Evolutionary conservation across 345 rosid species (phyloP).

Genomic region (Eucalyptus polybractea): DNA sequence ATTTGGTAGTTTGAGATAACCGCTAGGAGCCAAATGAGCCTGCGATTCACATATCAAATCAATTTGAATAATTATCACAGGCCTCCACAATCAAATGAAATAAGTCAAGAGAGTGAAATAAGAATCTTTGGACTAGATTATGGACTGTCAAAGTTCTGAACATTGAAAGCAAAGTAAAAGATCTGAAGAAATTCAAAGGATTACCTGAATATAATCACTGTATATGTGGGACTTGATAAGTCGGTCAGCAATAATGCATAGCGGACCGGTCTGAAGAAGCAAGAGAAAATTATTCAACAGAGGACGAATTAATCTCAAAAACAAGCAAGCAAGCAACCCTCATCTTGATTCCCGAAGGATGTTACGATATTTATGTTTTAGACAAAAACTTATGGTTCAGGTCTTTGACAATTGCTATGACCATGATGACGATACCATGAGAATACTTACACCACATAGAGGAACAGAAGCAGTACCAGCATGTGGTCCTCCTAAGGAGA

Average conservation of each 20-base stretch:
- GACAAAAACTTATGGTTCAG: neutral
- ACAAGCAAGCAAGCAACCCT: neutral
- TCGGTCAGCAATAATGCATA: conserved; percentile 47
- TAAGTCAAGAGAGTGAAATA: neutral
- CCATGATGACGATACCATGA: neutral
- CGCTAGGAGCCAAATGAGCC: conserved; percentile 80
- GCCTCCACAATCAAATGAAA: neutral
- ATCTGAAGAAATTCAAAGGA: neutral
- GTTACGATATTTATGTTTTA: neutral
- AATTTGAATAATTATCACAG: neutral
- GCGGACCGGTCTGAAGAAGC: conserved; percentile 47
- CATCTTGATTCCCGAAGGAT: neutral
- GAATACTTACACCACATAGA: conserved; percentile 73
- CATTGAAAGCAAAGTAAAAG: neutral
- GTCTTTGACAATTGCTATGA: neutral
- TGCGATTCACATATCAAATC: conserved; percentile 10
- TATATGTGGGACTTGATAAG: conserved; percentile 59
- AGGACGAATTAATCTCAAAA: neutral
- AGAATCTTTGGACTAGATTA: neutral
- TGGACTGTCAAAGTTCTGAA: neutral
- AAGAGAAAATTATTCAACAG: neutral
- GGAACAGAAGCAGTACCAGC: conserved; percentile 98
- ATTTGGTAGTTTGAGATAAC: conserved; percentile 65
- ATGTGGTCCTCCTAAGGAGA: conserved; percentile 93
- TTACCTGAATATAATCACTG: conserved; percentile 75